Evolutionary conservation across 2,329 filamentous ascomycete species (phyloP).

Genomic region (Fusarium xyrophilum): DNA sequence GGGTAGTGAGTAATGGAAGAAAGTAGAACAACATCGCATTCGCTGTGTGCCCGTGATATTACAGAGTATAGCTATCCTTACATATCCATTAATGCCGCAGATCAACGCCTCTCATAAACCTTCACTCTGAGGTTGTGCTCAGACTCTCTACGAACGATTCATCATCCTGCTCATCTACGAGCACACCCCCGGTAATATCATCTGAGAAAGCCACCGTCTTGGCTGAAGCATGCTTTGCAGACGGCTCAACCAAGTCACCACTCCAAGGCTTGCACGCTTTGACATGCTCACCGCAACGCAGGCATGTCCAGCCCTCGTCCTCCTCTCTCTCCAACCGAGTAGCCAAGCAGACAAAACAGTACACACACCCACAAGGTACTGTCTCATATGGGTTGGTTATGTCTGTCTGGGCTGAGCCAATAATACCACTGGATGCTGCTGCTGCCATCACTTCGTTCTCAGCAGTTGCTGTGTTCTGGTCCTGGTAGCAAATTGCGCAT

Average conservation of each 20-base stretch:
- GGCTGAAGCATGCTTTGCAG: conserved; percentile 50
- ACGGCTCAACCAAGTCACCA: conserved; percentile 79
- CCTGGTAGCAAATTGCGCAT: conserved; percentile 95
- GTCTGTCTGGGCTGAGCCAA: conserved; percentile 89
- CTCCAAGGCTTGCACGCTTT: conserved; percentile 90
- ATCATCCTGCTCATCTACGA: conserved; percentile 42
- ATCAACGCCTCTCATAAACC: neutral
- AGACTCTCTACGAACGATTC: conserved; percentile 34
- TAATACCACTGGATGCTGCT: conserved; percentile 74
- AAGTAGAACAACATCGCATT: neutral
- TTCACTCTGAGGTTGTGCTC: conserved; percentile 33
- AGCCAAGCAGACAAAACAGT: conserved; percentile 96
- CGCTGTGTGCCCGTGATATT: conserved; percentile 2
- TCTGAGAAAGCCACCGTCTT: conserved; percentile 71
- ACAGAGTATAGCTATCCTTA: conserved; percentile 16
- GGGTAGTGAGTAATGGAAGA: neutral
- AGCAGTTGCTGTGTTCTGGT: conserved; percentile 76
- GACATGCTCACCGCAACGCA: conserved; percentile 84
- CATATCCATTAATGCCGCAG: neutral
- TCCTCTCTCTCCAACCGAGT: conserved; percentile 90
- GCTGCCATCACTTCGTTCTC: conserved; percentile 80
- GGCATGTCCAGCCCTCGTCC: conserved; percentile 90
- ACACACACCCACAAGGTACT: conserved; percentile 86
- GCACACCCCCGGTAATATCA: conserved; percentile 52
- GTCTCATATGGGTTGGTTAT: conserved; percentile 96